Percentiles rank a stretch among this genome's conserved stretches.
Conservation (phyloP, 805 yeast species). For the Schwanniomyces vanrijiae region DNA sequence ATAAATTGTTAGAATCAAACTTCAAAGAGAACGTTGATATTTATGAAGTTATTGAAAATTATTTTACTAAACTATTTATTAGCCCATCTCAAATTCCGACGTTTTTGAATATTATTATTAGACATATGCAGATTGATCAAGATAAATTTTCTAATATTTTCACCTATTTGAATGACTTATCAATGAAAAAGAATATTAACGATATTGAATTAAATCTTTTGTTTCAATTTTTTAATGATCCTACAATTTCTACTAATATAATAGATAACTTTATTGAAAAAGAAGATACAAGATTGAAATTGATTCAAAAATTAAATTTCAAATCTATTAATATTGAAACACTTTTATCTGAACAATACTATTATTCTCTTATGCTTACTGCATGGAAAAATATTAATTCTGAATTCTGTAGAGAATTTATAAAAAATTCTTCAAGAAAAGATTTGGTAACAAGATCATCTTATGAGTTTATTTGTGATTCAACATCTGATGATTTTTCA, state of each 20-base stretch:
- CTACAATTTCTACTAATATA: slow-evolving; percentile 17
- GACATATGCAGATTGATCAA: slow-evolving; percentile 13
- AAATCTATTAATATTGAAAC: slow-evolving; percentile 1
- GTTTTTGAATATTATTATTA: neutral
- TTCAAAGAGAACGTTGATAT: slow-evolving; percentile 14
- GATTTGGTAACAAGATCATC: slow-evolving; percentile 10
- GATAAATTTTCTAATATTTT: slow-evolving; percentile 22
- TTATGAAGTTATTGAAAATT: slow-evolving; percentile 32
- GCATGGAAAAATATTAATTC: slow-evolving; percentile 15
- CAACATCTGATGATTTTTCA: slow-evolving; percentile 12
- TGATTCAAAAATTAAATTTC: slow-evolving; percentile 12
- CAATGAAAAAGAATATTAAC: slow-evolving; percentile 19
- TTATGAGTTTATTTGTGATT: slow-evolving; percentile 8
- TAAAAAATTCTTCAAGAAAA: neutral
- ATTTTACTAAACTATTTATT: slow-evolving; percentile 28
- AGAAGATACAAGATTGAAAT: slow-evolving; percentile 9
- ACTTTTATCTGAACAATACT: neutral
- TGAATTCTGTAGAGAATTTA: slow-evolving; percentile 4
- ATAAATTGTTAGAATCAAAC: slow-evolving; percentile 18
- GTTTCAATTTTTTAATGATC: slow-evolving; percentile 14
- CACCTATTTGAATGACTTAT: slow-evolving; percentile 28
- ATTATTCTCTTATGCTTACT: slow-evolving; percentile 1
- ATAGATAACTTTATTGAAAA: slow-evolving; percentile 8
- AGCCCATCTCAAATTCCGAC: slow-evolving; percentile 7
- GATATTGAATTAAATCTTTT: slow-evolving; percentile 20